A percentile compares a stretch with the other conserved stretches of the same genome.
These are phyloP conservation scores for Phtheirospermum japonicum DNA, from an alignment of 257 asterid species.

Conservation along the genomic window DNA sequence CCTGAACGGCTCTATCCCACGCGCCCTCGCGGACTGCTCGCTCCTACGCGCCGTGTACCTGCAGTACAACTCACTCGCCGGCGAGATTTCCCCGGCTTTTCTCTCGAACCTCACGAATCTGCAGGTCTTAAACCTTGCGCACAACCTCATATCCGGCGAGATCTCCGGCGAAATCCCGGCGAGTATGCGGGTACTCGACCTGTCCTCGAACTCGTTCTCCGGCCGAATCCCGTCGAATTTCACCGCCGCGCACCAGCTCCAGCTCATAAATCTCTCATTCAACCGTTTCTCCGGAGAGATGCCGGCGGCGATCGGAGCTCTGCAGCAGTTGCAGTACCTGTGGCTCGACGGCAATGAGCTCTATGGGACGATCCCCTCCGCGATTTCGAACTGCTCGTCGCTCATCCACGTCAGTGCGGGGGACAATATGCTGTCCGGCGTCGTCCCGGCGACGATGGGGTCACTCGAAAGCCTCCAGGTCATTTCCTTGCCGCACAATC, in stretches of 20 bases:
- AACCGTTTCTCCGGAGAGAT: slow-evolving; percentile 61
- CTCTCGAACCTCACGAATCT: slow-evolving; percentile 52
- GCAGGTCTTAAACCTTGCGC: slow-evolving; percentile 54
- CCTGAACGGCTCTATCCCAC: slow-evolving; percentile 61
- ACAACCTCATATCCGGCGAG: slow-evolving; percentile 50
- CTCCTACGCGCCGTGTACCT: slow-evolving; percentile 65
- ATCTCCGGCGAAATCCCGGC: slow-evolving; percentile 36
- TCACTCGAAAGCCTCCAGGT: slow-evolving; percentile 44
- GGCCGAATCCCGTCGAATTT: slow-evolving; percentile 55
- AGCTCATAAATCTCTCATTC: slow-evolving; percentile 55
- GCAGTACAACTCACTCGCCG: slow-evolving; percentile 64
- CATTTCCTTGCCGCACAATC: slow-evolving; percentile 57
- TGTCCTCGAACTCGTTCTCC: slow-evolving; percentile 57
- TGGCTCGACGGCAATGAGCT: slow-evolving; percentile 62
- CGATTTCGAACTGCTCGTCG: slow-evolving; percentile 67
- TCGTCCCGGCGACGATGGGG: slow-evolving; percentile 65
- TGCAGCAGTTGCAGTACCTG: slow-evolving; percentile 48
- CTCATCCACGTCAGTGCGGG: slow-evolving; percentile 68
- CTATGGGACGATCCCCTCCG: slow-evolving; percentile 72
- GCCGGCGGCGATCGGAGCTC: slow-evolving; percentile 53
- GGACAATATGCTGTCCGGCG: slow-evolving; percentile 57
- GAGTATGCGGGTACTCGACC: slow-evolving; percentile 49
- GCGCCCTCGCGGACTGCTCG: slow-evolving; percentile 41
- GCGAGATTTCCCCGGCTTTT: slow-evolving; percentile 46
- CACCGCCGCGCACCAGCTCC: slow-evolving; percentile 47